phyloP scores from a whole-genome alignment of 2,329 filamentous ascomycete species.

The Microsporum audouinii region DNA sequence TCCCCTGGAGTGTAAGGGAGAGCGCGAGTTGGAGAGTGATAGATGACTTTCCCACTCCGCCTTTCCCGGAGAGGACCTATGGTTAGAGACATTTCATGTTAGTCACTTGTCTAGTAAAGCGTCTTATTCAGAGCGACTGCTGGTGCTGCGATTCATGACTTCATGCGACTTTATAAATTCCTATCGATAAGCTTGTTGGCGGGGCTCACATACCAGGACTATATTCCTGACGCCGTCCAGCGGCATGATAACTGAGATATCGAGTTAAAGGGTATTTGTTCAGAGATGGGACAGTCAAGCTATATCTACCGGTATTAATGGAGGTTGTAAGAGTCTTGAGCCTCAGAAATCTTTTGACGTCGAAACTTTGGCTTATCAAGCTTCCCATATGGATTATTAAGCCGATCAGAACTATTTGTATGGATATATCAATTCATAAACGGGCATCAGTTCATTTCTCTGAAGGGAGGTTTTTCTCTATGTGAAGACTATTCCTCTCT shows the following conservation, averaged over 20 bases:
- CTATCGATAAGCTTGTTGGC: constrained; percentile 31
- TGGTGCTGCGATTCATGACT: neutral
- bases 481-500: neutral
- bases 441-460: neutral
- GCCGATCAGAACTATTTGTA: neutral
- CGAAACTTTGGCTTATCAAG: constrained; percentile 2
- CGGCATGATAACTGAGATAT: constrained; percentile 23
- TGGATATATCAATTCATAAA: neutral
- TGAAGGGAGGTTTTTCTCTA: neutral
- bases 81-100: neutral
- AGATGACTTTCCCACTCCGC: constrained; percentile 93
- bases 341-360: neutral
- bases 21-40: constrained; percentile 94
- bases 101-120: neutral
- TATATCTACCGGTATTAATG: neutral
- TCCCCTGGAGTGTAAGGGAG: constrained; percentile 70
- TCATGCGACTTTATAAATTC: constrained; percentile 7
- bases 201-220: constrained; percentile 24
- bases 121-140: neutral
- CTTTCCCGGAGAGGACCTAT: constrained; percentile 82
- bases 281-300: neutral
- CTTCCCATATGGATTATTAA: neutral
- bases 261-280: neutral
- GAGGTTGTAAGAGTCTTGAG: neutral
- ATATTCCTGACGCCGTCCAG: constrained; percentile 35